Percentiles rank a stretch among this genome's conserved stretches.
These are phyloP conservation scores for Hemisphaericaspora xylanilytica DNA, from an alignment of 1,139 yeast genomes.

Conservation along the genomic window DNA sequence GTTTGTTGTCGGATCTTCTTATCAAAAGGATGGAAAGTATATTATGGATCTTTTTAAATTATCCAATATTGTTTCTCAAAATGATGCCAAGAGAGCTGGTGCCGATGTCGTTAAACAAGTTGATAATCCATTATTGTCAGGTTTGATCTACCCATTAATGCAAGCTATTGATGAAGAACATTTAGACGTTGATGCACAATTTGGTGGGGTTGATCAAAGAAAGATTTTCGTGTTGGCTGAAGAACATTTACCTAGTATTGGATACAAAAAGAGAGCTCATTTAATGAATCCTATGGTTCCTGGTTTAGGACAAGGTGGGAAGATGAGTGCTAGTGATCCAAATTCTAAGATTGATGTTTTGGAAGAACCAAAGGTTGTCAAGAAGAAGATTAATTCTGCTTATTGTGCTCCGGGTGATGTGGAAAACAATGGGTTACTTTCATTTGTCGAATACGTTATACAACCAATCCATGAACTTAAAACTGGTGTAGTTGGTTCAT, in stretches of 20 bases:
- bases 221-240: slow-evolving; percentile 97
- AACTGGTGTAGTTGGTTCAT: slow-evolving; percentile 49
- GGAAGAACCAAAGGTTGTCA: slow-evolving; percentile 84
- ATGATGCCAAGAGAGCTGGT: slow-evolving; percentile 98
- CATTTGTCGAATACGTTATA: slow-evolving; percentile 80
- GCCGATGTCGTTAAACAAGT: slow-evolving; percentile 99
- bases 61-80: slow-evolving; percentile 81
- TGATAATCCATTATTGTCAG: slow-evolving; percentile 86
- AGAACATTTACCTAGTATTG: slow-evolving; percentile 81
- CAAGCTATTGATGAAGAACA: slow-evolving; percentile 97
- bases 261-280: slow-evolving; percentile 97
- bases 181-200: slow-evolving; percentile 87
- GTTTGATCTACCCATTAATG: slow-evolving; percentile 96
- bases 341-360: slow-evolving; percentile 92
- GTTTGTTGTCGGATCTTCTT: slow-evolving; percentile 84
- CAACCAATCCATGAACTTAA: slow-evolving; percentile 84
- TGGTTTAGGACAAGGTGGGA: slow-evolving; percentile 94
- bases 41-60: slow-evolving; percentile 86
- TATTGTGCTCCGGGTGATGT: slow-evolving; percentile 95
- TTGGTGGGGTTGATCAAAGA: slow-evolving; percentile 99
- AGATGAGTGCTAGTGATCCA: slow-evolving; percentile 99
- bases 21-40: slow-evolving; percentile 75
- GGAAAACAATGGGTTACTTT: slow-evolving; percentile 84
- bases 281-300: slow-evolving; percentile 99
- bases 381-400: slow-evolving; percentile 89